Evolutionary conservation across 2,329 filamentous ascomycete genomes (phyloP).

Genomic region (Neofusicoccum sp.): DNA sequence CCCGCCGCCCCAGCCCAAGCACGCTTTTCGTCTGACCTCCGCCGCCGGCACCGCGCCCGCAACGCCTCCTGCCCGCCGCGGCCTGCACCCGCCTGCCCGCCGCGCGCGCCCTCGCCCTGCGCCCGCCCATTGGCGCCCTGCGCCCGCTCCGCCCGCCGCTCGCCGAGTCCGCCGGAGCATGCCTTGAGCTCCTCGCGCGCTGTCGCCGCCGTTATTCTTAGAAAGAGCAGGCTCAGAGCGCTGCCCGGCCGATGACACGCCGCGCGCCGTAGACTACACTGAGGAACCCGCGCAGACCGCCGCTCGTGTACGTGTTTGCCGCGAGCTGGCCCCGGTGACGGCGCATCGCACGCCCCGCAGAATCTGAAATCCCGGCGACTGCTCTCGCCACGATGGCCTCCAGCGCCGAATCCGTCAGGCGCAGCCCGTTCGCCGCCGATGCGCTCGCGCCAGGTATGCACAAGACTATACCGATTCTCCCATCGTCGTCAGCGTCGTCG

Average conservation of each 20-base stretch:
- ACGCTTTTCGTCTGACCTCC: neutral
- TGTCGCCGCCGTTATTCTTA: slow-evolving; percentile 13
- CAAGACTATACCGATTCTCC: slow-evolving; percentile 56
- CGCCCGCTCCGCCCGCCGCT: neutral
- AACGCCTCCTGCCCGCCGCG: neutral
- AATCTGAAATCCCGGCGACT: slow-evolving; percentile 19
- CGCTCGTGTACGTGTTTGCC: slow-evolving; percentile 9
- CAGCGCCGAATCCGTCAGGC: slow-evolving; percentile 45
- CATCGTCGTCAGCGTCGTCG: slow-evolving; percentile 49
- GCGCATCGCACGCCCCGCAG: neutral
- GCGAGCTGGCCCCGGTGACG: neutral
- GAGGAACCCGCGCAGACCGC: slow-evolving; percentile 4
- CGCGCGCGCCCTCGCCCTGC: neutral
- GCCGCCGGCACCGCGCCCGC: neutral
- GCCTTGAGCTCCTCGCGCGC: slow-evolving; percentile 15
- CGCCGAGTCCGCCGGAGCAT: slow-evolving; percentile 13
- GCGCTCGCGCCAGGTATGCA: slow-evolving; percentile 48
- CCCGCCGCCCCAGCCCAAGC: neutral
- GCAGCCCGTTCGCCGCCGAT: slow-evolving; percentile 51
- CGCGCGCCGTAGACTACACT: neutral
- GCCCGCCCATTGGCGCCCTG: neutral
- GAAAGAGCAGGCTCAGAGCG: slow-evolving; percentile 4
- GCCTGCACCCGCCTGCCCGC: neutral
- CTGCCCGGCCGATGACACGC: slow-evolving; percentile 2
- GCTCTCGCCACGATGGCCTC: slow-evolving; percentile 43